phyloP scores from a whole-genome alignment of 2,329 filamentous ascomycete species.

The Colletotrichum sp. region DNA sequence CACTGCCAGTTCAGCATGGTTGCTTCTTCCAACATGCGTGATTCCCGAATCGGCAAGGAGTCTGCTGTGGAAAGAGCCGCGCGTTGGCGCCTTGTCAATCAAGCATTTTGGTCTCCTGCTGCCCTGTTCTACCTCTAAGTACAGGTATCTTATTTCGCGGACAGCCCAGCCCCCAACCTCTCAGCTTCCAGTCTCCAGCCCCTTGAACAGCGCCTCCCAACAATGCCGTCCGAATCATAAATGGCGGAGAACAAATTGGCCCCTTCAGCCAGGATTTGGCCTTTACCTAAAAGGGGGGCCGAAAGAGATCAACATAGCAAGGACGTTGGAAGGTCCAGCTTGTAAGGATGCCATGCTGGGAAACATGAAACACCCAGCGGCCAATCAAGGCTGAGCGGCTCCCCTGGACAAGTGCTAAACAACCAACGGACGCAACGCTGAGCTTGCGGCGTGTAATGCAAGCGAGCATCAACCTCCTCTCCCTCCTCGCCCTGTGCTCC shows the following conservation, averaged over 20 bases:
- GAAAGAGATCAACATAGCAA: conserved; percentile 1
- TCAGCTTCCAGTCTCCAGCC: neutral
- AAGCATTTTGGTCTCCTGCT: neutral
- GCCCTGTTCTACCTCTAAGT: neutral
- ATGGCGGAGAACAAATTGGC: neutral
- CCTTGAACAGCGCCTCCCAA: neutral
- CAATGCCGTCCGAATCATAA: neutral
- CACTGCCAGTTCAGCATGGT: neutral
- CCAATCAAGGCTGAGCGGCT: conserved; percentile 9
- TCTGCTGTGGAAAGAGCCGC: neutral
- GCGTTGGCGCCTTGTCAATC: neutral
- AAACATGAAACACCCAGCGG: conserved; percentile 17
- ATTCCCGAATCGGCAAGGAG: neutral
- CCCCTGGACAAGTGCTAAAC: neutral
- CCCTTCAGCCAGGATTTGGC: neutral
- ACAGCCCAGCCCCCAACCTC: neutral
- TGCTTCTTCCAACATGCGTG: neutral
- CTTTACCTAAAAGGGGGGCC: neutral
- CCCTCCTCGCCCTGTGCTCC: neutral
- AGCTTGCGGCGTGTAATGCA: neutral
- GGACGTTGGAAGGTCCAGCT: neutral
- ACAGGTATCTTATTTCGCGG: neutral
- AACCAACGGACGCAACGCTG: neutral
- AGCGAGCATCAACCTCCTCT: conserved; percentile 1
- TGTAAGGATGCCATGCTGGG: conserved; percentile 2